These are phyloP conservation scores for Termitomyces sp. DNA, from an alignment of 768 basidiomycete species.

Conservation along the genomic window DNA sequence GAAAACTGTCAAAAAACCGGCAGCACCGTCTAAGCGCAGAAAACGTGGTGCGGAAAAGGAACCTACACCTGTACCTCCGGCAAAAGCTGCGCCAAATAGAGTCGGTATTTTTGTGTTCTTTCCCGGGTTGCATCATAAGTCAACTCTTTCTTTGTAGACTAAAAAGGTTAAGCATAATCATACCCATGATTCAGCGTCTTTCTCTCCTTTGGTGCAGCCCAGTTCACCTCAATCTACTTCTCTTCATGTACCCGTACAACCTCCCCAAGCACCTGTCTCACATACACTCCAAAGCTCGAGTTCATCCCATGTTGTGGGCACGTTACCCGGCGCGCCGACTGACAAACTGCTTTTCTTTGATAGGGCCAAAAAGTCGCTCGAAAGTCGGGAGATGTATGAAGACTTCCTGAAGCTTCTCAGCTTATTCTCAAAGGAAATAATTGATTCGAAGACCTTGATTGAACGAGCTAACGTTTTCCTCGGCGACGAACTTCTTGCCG, in stretches of 20 bases:
- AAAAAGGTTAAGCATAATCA: slow-evolving; percentile 65
- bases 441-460: slow-evolving; percentile 79
- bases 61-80: slow-evolving; percentile 48
- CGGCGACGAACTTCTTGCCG: slow-evolving; percentile 72
- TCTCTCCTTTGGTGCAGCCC: slow-evolving; percentile 42
- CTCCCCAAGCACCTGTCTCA: slow-evolving; percentile 14
- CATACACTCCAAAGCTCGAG: slow-evolving; percentile 19
- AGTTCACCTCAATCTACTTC: slow-evolving; percentile 37
- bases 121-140: not conserved
- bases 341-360: slow-evolving; percentile 95
- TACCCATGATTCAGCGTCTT: slow-evolving; percentile 52
- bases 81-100: slow-evolving; percentile 43
- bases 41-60: slow-evolving; percentile 69
- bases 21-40: slow-evolving; percentile 47
- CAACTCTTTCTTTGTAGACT: slow-evolving; percentile 27
- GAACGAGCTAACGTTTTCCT: slow-evolving; percentile 79
- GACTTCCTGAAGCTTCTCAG: slow-evolving; percentile 93
- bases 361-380: slow-evolving; percentile 76
- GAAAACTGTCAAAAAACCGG: slow-evolving; percentile 38
- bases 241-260: slow-evolving; percentile 19
- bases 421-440: slow-evolving; percentile 87
- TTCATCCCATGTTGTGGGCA: slow-evolving; percentile 24
- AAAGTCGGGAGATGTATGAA: slow-evolving; percentile 75
- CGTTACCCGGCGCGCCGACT: slow-evolving; percentile 34
- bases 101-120: slow-evolving; percentile 28